Percentiles rank a stretch among this genome's conserved stretches.
Evolutionary conservation across 2,329 filamentous ascomycete genomes (phyloP).

Genomic region (Phaeosphaeriaceae sp.): DNA sequence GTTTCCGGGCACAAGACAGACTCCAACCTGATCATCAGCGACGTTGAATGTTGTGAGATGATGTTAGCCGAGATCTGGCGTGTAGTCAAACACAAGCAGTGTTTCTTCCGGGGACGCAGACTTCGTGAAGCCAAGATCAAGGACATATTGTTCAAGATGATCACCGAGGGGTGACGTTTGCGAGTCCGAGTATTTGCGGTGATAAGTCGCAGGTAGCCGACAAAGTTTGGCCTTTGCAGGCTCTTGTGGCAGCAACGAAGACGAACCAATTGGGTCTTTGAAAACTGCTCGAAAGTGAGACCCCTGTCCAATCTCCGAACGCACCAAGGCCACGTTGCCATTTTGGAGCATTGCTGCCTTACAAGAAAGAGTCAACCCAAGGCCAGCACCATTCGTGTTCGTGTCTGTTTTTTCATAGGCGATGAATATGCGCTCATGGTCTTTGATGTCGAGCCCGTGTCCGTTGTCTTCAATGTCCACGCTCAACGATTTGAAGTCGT

Average conservation of each 20-base stretch:
- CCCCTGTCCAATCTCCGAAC: constrained; percentile 44
- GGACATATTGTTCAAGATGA: constrained; percentile 23
- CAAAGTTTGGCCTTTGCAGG: constrained; percentile 8
- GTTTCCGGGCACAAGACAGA: constrained; percentile 39
- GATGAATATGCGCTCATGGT: constrained; percentile 52
- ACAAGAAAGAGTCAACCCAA: constrained; percentile 53
- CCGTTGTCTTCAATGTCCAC: constrained; percentile 56
- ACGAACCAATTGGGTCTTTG: constrained; percentile 30
- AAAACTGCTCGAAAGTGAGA: constrained; percentile 53
- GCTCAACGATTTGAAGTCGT: constrained; percentile 39
- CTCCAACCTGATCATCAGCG: constrained; percentile 23
- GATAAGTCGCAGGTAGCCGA: constrained; percentile 16
- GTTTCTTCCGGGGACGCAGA: constrained; percentile 13
- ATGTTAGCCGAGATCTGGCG: constrained; percentile 23
- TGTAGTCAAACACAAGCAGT: constrained; percentile 36
- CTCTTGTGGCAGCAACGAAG: constrained; percentile 21
- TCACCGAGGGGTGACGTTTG: constrained; percentile 14
- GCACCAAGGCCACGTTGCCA: constrained; percentile 48
- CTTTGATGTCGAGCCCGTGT: constrained; percentile 45
- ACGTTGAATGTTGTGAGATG: constrained; percentile 18
- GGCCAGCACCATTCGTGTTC: constrained; percentile 50
- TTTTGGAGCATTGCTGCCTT: constrained; percentile 52
- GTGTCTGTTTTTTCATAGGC: constrained; percentile 53
- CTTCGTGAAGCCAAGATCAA: constrained; percentile 15
- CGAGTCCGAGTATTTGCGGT: constrained; percentile 10